Conservation (phyloP, 768 basidiomycete species). For the Infundibulicybe gibba region DNA sequence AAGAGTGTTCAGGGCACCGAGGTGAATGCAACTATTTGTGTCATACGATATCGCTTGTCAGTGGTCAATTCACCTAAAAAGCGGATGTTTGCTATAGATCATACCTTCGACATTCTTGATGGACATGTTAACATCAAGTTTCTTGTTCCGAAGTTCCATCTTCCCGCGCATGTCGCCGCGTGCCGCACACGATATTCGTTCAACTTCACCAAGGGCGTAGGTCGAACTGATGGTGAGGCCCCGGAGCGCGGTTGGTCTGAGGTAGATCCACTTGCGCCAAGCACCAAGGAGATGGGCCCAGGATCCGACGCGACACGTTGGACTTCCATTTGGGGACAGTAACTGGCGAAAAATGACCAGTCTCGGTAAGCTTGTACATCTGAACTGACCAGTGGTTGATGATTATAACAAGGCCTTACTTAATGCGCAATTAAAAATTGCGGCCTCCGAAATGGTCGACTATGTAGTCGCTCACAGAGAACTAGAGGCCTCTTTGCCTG, state of each 20-base stretch:
- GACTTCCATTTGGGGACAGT: constrained; percentile 18
- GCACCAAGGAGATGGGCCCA: constrained; percentile 28
- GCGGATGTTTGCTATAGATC: background rate
- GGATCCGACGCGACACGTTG: constrained; percentile 19
- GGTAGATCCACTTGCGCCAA: constrained; percentile 16
- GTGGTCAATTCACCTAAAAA: constrained; percentile 9
- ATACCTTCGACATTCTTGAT: background rate
- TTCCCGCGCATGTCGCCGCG: constrained; percentile 15
- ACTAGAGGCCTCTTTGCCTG: background rate
- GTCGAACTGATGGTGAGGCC: constrained; percentile 27
- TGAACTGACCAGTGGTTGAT: background rate
- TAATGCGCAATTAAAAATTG: background rate
- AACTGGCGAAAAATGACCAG: constrained; percentile 19
- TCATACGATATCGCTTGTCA: constrained; percentile 19
- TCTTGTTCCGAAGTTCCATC: constrained; percentile 24
- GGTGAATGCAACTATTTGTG: constrained; percentile 1
- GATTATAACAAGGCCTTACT: background rate
- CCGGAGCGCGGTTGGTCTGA: constrained; percentile 26
- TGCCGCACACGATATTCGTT: constrained; percentile 17
- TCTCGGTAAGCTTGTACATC: background rate
- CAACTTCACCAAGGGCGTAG: constrained; percentile 16
- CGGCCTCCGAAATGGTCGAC: background rate
- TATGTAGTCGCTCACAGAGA: background rate
- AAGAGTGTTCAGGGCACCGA: constrained; percentile 4
- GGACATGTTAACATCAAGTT: constrained; percentile 2